phyloP scores from a whole-genome alignment of 163 green algal genomes.

The Scenedesmus sp. region DNA sequence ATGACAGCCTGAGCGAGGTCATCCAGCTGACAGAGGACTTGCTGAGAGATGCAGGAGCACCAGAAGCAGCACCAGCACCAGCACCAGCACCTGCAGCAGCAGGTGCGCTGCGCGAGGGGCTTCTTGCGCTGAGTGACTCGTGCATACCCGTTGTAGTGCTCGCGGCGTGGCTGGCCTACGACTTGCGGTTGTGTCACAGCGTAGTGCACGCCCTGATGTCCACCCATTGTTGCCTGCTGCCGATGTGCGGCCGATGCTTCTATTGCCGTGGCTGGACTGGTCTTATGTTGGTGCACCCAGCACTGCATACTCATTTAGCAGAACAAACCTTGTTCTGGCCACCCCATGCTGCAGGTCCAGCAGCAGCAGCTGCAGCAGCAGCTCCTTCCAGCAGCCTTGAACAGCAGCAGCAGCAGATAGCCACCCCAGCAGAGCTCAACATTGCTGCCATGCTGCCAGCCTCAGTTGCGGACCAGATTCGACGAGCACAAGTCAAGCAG shows the following conservation, averaged over 20 bases:
- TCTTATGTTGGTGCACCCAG: neutral
- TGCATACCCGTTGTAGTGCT: neutral
- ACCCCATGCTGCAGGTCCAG: neutral
- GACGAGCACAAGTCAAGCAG: conserved; percentile 77
- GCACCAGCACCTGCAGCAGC: conserved; percentile 7
- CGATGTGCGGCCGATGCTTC: neutral
- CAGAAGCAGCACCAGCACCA: conserved; percentile 34
- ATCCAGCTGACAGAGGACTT: conserved; percentile 89
- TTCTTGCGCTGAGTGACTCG: neutral
- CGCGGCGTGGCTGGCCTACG: neutral
- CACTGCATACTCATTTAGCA: no score
- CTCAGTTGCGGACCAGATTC: conserved; percentile 87
- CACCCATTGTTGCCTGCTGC: neutral
- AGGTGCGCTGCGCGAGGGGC: neutral
- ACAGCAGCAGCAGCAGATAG: conserved; percentile 49
- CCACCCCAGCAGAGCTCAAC: conserved; percentile 65
- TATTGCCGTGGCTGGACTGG: neutral
- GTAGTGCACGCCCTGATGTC: neutral
- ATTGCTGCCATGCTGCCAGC: conserved; percentile 73
- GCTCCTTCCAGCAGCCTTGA: neutral
- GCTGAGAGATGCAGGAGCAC: conserved; percentile 65
- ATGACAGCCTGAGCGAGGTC: conserved; percentile 85
- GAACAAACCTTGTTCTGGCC: neutral
- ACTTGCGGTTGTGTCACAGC: no score
- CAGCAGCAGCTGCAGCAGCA: conserved; percentile 15